Evolutionary conservation across 1,139 yeast species (phyloP).

Genomic region (Protomyces lactucae-debilis): DNA sequence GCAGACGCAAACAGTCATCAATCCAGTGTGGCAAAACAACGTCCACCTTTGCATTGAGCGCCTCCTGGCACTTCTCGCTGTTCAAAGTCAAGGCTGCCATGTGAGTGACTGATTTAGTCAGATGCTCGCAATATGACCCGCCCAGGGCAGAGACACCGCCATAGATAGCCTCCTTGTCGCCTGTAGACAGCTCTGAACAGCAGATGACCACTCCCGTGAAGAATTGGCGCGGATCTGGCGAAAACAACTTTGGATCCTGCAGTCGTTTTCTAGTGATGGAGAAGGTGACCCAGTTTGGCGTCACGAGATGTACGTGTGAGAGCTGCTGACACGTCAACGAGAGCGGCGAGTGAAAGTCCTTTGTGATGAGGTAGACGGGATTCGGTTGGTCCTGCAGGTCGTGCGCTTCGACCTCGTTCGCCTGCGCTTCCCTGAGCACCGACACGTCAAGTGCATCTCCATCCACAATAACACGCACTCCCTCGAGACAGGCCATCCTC

Average conservation of each 20-base stretch:
- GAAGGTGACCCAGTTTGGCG: conserved; percentile 4
- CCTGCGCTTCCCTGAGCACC: not conserved
- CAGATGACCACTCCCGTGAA: conserved; percentile 60
- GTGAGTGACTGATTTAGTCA: conserved; percentile 73
- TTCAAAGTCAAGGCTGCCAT: conserved; percentile 55
- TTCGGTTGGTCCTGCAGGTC: not conserved
- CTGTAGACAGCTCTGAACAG: conserved; percentile 53
- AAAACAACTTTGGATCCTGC: conserved; percentile 33
- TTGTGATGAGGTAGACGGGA: conserved; percentile 12
- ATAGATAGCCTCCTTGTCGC: conserved; percentile 61
- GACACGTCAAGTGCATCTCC: not conserved
- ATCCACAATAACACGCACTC: conserved; percentile 1
- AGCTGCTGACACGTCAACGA: conserved; percentile 9
- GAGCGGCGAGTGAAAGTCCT: conserved; percentile 19
- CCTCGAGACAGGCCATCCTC: not conserved
- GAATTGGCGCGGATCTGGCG: conserved; percentile 66
- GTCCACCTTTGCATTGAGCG: conserved; percentile 39
- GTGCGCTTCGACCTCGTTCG: not conserved
- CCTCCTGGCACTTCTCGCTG: conserved; percentile 41
- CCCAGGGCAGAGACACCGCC: conserved; percentile 70
- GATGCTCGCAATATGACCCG: conserved; percentile 60
- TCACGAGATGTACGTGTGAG: not conserved
- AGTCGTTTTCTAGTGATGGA: conserved; percentile 4
- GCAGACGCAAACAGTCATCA: conserved; percentile 58
- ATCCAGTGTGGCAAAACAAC: conserved; percentile 73